Evolutionary conservation across 176 grass and related monocot species (phyloP), one percentile per base, ranked within the genome.

Genomic region (Stipa capillata): DNA sequence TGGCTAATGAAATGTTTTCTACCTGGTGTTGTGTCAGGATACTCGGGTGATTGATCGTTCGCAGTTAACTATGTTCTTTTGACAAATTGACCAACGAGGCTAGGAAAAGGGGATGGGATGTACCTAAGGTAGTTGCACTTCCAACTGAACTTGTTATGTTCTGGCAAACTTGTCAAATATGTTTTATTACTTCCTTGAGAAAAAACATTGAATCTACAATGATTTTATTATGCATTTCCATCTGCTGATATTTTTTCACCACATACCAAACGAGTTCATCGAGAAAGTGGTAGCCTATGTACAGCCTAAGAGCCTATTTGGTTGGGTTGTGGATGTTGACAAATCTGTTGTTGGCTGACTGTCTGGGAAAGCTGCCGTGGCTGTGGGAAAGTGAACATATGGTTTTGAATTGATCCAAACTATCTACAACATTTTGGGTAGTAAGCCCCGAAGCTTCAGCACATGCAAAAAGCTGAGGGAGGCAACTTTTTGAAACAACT

Each of bases 31-130:
- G 9, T 55, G 73, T 4, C 49, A 93, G 94, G 71, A 1, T 93
- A 93, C 77, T 93, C 89, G 13, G 84, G 69, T 16, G 79, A 90
- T 69, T 79, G 62, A 66, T 88, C 91, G 57, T 81, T 85, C 0
- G 86, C 88, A 0, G 86, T 93, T 18, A 92, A 90, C 28, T 97
- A 83, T 49, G 91, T 97, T 42, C 88, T 97, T 54, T 74, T 91
- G 25, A 89, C 86, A 53, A 91, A 97, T 74, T 97, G 41, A 85
- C 41, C 28, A 91, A 78, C 0, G 91, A 86, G 13, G 56, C 8
- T 20, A 82, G 36, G 27, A 89, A 52, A 62, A 91, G 91, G 64
- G 89, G 78, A 40, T 93, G 83, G 86, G 91, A 93, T 64, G 79
- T 89, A 63, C 72, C 88, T 29, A 74, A 91, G 78, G 90, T 93